These are phyloP conservation scores for Candida tallmaniae DNA, from an alignment of 805 yeast genomes.

Conservation along the genomic window DNA sequence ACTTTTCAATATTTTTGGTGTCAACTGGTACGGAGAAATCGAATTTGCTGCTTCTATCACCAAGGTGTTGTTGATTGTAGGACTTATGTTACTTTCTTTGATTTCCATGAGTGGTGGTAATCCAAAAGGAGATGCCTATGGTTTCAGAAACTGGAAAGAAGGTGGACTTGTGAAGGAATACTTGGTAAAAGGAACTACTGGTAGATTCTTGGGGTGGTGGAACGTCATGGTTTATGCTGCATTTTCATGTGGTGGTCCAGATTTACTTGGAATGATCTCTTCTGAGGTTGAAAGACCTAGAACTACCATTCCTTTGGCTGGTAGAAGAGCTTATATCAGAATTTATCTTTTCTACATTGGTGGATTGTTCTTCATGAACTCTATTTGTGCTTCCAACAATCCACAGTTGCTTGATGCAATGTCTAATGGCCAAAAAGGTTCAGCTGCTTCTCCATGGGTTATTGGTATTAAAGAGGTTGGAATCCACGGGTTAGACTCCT, in stretches of 20 bases:
- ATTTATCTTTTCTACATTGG: slow-evolving; percentile 34
- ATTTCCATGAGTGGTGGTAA: slow-evolving; percentile 37
- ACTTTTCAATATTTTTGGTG: slow-evolving; percentile 28
- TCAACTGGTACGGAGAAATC: slow-evolving; percentile 42
- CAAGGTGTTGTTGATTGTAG: slow-evolving; percentile 29
- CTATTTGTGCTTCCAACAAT: slow-evolving; percentile 30
- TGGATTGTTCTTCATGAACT: slow-evolving; percentile 34
- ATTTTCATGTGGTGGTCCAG: slow-evolving; percentile 34
- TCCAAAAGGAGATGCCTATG: slow-evolving; percentile 30
- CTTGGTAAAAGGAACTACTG: slow-evolving; percentile 24
- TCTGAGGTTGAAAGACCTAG: slow-evolving; percentile 45
- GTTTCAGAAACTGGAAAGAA: slow-evolving; percentile 31
- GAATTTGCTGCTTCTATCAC: slow-evolving; percentile 30
- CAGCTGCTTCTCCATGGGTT: slow-evolving; percentile 36
- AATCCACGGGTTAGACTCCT: slow-evolving; percentile 28
- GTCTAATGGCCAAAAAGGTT: slow-evolving; percentile 30
- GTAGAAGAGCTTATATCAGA: slow-evolving; percentile 29
- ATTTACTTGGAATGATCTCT: slow-evolving; percentile 26
- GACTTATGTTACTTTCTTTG: slow-evolving; percentile 29
- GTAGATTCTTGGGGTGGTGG: slow-evolving; percentile 33
- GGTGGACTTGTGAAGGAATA: slow-evolving; percentile 29
- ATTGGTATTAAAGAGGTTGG: slow-evolving; percentile 33
- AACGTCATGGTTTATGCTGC: slow-evolving; percentile 30
- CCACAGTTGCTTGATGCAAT: slow-evolving; percentile 22
- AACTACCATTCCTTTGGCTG: slow-evolving; percentile 29